Evolutionary conservation across 768 basidiomycete genomes (phyloP), one percentile per base, ranked within the genome.

Genomic region (Serendipita sp.): DNA sequence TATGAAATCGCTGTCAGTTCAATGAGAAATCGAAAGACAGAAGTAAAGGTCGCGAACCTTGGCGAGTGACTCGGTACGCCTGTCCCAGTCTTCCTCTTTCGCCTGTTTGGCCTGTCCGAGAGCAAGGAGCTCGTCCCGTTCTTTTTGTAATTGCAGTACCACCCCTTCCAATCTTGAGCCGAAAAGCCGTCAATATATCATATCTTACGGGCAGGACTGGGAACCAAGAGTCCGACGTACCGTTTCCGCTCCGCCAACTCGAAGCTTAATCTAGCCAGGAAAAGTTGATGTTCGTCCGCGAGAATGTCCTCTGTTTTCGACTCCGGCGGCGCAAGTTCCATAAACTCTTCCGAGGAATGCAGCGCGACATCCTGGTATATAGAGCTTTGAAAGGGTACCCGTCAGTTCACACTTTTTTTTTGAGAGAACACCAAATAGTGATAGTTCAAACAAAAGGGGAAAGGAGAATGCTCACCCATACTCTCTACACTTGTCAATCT

Each of bases 401-500:
- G 18, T 16, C 11, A 65, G 28, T 18, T 13, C 28, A 35, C 60
- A 63, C 32, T 44, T 8, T 18, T 11, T 38, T 30, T 23, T 23
- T 23, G 23, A 23, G 23, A 23, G 23, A 23, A 23, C 23, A 23
- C 23, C 23, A 23, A 23, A 23, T 23, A 1, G 23, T 23, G 1
- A 23, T 23, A 8, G 18, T 30, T 35, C 15, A 51, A 1, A 35
- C 10, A 35, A 62, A 44, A 32, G 7, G 18, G 51, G 60, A 41
- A 41, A 41, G 41, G 41, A 41, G 41, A 41, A 41, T 41, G 79
- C 88, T 70, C 72, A 92, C 90, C 88, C 89, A 71, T 91, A 94
- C 71, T 93, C 90, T 56, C 89, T 82, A 74, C 91, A 94, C 72
- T 92, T 91, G 70, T 90, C 88, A 41, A 94, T 94, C 76, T 94